Evolutionary conservation across 768 basidiomycete species (phyloP), one percentile per base, ranked within the genome.

Genomic region (Suillus lakei): DNA sequence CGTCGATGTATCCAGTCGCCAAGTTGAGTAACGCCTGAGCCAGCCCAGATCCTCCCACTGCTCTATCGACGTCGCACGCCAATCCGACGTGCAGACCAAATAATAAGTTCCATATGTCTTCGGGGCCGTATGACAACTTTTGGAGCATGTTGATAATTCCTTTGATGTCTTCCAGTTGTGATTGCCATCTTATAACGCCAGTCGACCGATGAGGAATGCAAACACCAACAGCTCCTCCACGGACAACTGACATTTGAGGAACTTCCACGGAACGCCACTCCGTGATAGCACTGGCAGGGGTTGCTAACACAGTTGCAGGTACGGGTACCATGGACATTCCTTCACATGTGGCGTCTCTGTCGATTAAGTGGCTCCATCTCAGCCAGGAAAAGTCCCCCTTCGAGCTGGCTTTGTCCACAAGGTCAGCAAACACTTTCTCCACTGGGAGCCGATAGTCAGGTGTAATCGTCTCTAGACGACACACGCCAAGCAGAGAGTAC

Each of bases 141-240:
- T 62, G 46, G 38, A 62, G 46, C 13, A 38, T 53, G 32, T 62
- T 8, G 46, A 62, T 62, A 34, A 28, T 51, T 50, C 44, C 61
- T 50, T 51, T 44, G 32, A 62, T 62, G 46, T 50, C 61, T 51
- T 62, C 61, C 28, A 18, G 61, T 32, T 51, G 46, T n/a, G 61
- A 62, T 36, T 62, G 61, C 61, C 61, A 62, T 51, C 61, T 62
- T 26, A 62, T 12, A 6, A 62, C 61, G 9, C 61, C 61, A 9
- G 61, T 62, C n/a, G 61, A 62, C 32, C 61, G 61, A 62, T 62
- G 61, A 10, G 61, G 61, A 26, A 62, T 62, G 46, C 61, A 36
- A 36, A 62, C 61, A 23, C 61, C 61, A 62, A 26, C 5, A 18
- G 34, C 61, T 36, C 46, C 61, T 51, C 46, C 46, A 50, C 46